Base-by-base conservation (phyloP, 345 rosid species). In the Salix arbutifolia region DNA sequence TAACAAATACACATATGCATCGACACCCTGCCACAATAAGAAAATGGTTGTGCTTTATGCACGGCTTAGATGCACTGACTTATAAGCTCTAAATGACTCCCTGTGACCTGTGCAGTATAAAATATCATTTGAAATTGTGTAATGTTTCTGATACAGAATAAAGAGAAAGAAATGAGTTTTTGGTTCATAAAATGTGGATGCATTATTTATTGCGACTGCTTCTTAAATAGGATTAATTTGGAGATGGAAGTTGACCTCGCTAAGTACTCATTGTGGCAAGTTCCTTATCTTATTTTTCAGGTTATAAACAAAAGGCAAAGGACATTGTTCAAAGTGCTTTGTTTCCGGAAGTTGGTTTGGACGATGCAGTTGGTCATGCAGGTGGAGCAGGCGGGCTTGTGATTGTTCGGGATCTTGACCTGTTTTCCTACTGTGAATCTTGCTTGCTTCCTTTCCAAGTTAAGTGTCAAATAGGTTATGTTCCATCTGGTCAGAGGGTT, bases 331-430 rank as follows among this genome's bases (percentile, higher is more conserved):
- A 89, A 79, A 91, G 89, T 82, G 98, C 99, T 75, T 87, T 94
- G 79, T 96, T 96, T 85, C 97, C 96, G 42, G 98, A 96, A 86
- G 90, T 88, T 79, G 95, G 98, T 65, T 74, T 93, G 65, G 90
- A 87, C 81, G 80, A 86, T 74, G 87, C 84, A 44, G 78, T 85
- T 46, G 99, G 98, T 44, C 91, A 85, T 79, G 98, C 94, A 2
- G 97, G 98, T 56, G 98, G 98, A 77, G 94, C 82, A 4, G 97
- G 97, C 60, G 98, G 98, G 72, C 90, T 90, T 52, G 99, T 96
- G 76, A 81, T 91, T 69, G 98, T 96, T 69, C 85, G 94, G 78
- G 99, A 91, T 79, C 89, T 94, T 19, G 92, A 96, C 69, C 88
- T 89, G 25, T 96, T 90, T 89, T 94, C 98, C 30, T 94, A 88